These are phyloP conservation scores for Plasmodium malariae DNA, from an alignment of 169 alveolate genomes.

Conservation along the genomic window DNA sequence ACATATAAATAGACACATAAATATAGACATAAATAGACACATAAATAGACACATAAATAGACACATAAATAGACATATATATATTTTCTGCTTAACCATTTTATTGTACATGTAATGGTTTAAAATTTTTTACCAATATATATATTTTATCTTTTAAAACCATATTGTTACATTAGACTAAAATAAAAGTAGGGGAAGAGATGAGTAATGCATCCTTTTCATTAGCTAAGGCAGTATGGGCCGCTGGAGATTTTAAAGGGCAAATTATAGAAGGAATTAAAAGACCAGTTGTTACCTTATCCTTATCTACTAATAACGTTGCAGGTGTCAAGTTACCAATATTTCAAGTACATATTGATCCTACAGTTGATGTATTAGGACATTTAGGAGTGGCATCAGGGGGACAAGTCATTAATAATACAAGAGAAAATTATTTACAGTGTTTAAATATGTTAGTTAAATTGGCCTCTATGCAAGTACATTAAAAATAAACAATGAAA, in stretches of 20 bases:
- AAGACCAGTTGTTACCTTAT: conserved; percentile 93
- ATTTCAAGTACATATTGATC: conserved; percentile 92
- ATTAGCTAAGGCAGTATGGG: conserved; percentile 96
- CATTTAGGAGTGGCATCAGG: conserved; percentile 89
- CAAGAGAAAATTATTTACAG: conserved; percentile 84
- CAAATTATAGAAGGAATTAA: conserved; percentile 93
- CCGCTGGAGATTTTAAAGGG: conserved; percentile 95
- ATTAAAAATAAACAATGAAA: conserved; percentile 10
- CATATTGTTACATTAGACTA: conserved; percentile 77
- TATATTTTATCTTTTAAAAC: background rate
- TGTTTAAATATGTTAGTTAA: conserved; percentile 90
- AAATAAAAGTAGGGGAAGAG: conserved; percentile 91
- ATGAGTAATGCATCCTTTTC: conserved; percentile 93
- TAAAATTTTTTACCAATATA: no score
- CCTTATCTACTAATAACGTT: conserved; percentile 93
- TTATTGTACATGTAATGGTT: no score
- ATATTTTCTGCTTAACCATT: no score
- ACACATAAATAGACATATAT: background rate
- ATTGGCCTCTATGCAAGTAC: conserved; percentile 94
- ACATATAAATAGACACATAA: background rate
- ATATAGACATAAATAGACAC: background rate
- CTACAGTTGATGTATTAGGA: conserved; percentile 88
- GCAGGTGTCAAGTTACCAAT: conserved; percentile 97
- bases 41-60: background rate
- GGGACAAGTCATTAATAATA: conserved; percentile 89